Base-by-base conservation (phyloP, 441 rosid species). In the Jatropha podagrica region DNA sequence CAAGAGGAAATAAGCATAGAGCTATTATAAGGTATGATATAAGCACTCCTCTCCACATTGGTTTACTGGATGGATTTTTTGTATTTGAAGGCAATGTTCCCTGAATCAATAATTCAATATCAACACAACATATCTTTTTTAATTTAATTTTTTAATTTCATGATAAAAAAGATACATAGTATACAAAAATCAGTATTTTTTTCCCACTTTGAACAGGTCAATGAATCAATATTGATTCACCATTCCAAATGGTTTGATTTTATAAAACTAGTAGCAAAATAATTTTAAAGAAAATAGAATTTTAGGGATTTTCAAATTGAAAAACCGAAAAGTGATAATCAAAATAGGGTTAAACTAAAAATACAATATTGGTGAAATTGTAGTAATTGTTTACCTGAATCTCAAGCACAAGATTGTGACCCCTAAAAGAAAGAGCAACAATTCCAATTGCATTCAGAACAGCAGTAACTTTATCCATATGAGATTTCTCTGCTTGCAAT, bases 331-430 rank as follows among this genome's bases (percentile, higher is more conserved):
- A 44, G 48, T 48, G 13, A 0, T 23, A 67, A 18, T 7, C 17
- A 48, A 66, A 46, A 46, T 3, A n/a, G 14, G 11, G n/a, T 9
- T 7, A 11, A 14, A 11, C 32, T 32, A 2, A 23, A 23, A 23
- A 23, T 23, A 23, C 23, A 23, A 23, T 23, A 23, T 23, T 23
- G 23, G 23, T 23, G 23, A 5, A 54, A 54, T 17, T 54, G 2
- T 1, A 7, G 17, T 5, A 3, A n/a, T 2, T 7, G 11, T 18
- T 70, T 32, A 85, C 93, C 88, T 89, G 74, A 2, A 90, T 88
- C 71, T 90, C 94, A 18, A 90, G 90, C 46, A 88, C 76, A 13
- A 87, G 87, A 78, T 90, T 88, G 76, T 87, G 90, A 2, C 94
- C 94, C 65, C 88, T 83, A 61, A 88, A 90, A 0, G 85, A 77